Evolutionary conservation across 148 eudicot species (phyloP).

Genomic region (Rhododendron griersonianum): DNA sequence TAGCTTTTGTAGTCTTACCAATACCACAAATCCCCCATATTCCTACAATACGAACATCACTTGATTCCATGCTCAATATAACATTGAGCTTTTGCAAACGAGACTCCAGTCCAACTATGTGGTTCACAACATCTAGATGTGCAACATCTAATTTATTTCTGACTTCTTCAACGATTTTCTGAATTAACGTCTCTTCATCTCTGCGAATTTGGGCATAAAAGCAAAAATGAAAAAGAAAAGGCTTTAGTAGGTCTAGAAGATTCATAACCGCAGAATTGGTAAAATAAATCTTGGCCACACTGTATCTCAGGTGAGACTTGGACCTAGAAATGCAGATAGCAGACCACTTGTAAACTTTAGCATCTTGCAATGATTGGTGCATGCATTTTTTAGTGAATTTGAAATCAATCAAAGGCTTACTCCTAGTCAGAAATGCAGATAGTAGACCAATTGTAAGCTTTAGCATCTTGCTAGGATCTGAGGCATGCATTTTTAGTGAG

Average conservation of each 20-base stretch:
- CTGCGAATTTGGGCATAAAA: neutral
- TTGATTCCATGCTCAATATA: neutral
- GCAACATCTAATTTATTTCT: neutral
- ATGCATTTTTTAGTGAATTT: neutral
- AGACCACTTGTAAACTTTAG: neutral
- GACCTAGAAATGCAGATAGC: neutral
- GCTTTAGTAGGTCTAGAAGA: neutral
- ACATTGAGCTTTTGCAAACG: neutral
- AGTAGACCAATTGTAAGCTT: no score
- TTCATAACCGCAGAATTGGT: neutral
- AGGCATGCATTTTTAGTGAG: no score
- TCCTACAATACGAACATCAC: neutral
- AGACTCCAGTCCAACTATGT: neutral
- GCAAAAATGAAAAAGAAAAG: neutral
- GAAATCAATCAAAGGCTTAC: neutral
- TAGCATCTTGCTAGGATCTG: no score
- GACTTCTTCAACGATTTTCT: neutral
- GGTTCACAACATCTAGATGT: neutral
- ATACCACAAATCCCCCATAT: slow-evolving; percentile 9
- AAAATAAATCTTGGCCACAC: neutral
- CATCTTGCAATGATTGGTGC: neutral
- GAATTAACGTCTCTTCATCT: neutral
- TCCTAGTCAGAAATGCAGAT: neutral
- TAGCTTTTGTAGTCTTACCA: slow-evolving; percentile 10
- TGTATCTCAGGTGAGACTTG: neutral